phyloP scores from a whole-genome alignment of 257 asterid species.

The Echium plantagineum region DNA sequence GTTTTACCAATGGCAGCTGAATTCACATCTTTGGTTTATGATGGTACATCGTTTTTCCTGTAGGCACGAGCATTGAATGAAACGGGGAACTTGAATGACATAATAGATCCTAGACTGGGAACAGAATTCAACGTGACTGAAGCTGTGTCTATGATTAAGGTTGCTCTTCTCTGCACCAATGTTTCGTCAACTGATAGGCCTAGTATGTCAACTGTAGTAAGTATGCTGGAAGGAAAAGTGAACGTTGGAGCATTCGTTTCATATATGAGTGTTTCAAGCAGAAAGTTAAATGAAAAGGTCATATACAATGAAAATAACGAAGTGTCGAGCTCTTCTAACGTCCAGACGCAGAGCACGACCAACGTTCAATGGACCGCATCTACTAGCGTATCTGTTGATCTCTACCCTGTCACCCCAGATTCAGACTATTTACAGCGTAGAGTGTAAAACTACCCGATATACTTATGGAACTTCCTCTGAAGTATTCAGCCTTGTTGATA shows the following conservation, averaged over 20 bases:
- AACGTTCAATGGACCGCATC: too few species aligned
- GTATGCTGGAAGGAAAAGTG: slow-evolving; percentile 21
- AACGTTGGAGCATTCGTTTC: slow-evolving; percentile 1
- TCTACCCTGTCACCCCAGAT: too few species aligned
- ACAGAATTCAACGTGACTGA: slow-evolving; percentile 13
- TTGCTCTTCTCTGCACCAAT: slow-evolving; percentile 23
- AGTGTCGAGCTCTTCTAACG: not conserved
- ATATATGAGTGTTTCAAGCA: not conserved
- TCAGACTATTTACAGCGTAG: too few species aligned
- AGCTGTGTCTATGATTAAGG: slow-evolving; percentile 11
- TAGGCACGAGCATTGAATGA: slow-evolving; percentile 21
- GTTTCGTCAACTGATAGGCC: slow-evolving; percentile 18
- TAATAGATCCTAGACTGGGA: slow-evolving; percentile 24
- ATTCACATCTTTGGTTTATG: too few species aligned
- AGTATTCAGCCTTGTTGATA: too few species aligned
- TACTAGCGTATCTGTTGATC: too few species aligned
- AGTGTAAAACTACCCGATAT: too few species aligned
- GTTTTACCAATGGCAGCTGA: not conserved
- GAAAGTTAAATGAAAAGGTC: not conserved
- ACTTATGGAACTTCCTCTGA: too few species aligned
- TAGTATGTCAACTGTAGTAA: slow-evolving; percentile 26
- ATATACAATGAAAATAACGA: not conserved
- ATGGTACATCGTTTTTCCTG: not conserved
- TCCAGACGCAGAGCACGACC: not conserved
- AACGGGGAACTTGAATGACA: slow-evolving; percentile 17